Conservation (phyloP, 2,329 filamentous ascomycete genomes). For the Mollisia scopiformis region DNA sequence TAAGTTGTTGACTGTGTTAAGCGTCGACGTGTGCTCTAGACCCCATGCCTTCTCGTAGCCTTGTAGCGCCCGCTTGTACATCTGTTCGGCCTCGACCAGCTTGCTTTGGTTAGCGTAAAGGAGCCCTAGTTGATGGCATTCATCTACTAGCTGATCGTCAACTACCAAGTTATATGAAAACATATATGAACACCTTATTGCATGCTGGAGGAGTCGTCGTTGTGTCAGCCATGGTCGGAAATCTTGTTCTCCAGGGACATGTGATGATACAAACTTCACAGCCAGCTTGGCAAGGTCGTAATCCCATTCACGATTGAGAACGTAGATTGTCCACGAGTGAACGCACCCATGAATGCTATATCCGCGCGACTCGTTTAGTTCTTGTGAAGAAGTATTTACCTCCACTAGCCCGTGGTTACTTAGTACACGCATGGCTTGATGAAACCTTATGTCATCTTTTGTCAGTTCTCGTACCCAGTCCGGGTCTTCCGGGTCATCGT, state of each 20-base stretch:
- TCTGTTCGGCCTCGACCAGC: constrained; percentile 30
- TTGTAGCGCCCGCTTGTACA: constrained; percentile 20
- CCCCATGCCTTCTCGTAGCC: constrained; percentile 16
- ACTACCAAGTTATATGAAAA: constrained; percentile 18
- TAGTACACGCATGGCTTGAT: constrained; percentile 7
- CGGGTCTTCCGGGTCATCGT: constrained; percentile 1
- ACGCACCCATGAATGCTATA: constrained; percentile 16
- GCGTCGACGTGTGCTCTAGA: constrained; percentile 16
- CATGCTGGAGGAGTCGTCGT: constrained; percentile 14
- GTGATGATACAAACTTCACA: constrained; percentile 7
- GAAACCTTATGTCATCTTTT: constrained; percentile 14
- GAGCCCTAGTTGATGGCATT: constrained; percentile 23
- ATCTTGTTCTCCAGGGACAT: constrained; percentile 1
- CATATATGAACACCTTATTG: constrained; percentile 12
- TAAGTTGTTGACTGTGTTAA: constrained; percentile 22
- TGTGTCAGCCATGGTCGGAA: constrained; percentile 10
- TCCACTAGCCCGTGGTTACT: constrained; percentile 10
- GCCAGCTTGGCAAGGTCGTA: constrained; percentile 10
- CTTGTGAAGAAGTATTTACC: constrained; percentile 2
- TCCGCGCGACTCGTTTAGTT: constrained; percentile 6
- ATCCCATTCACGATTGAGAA: constrained; percentile 14
- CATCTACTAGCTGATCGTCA: constrained; percentile 16
- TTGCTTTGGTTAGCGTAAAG: constrained; percentile 22
- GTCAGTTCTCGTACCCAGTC: constrained; percentile 10
- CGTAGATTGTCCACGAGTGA: constrained; percentile 13